A percentile compares a stretch with the other conserved stretches of the same genome.
Conservation (phyloP, 345 rosid genomes). For the Hibiscus tridactylites region DNA sequence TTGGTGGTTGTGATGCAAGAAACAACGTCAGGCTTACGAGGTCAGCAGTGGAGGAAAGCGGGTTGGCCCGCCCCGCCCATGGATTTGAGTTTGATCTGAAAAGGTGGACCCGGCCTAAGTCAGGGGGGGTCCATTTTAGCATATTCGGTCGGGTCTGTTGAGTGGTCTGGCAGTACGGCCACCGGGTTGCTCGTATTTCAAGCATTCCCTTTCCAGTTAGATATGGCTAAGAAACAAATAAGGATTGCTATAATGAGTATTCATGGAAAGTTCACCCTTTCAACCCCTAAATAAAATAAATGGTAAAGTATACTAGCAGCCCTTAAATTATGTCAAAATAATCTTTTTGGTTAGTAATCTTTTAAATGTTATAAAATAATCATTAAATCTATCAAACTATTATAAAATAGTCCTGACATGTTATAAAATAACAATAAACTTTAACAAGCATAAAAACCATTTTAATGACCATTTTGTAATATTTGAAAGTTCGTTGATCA, state of each 20-base stretch:
- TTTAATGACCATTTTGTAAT: no score
- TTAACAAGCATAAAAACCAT: no score
- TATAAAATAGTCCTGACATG: no score
- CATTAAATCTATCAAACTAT: no score
- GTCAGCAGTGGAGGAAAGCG: background rate
- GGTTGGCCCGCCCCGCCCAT: no score
- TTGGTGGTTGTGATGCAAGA: background rate
- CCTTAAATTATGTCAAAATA: no score
- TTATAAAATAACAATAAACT: no score
- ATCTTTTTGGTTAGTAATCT: no score
- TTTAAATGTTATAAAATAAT: no score
- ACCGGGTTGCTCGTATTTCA: background rate
- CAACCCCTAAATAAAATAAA: background rate
- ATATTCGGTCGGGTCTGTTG: background rate
- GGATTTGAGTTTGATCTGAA: background rate
- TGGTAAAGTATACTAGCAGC: background rate
- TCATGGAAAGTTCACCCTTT: background rate
- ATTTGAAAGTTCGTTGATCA: no score
- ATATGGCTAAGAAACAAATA: slow-evolving; percentile 3
- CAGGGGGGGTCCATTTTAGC: slow-evolving; percentile 4
- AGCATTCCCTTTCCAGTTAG: slow-evolving; percentile 2
- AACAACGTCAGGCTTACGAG: slow-evolving; percentile 4
- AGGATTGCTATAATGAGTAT: background rate
- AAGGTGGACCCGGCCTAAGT: background rate
- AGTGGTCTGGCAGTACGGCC: slow-evolving; percentile 2